Evolutionary conservation across 176 grass and related monocot species (phyloP), one percentile per base, ranked within the genome.

Genomic region (Saccharum spontaneum): DNA sequence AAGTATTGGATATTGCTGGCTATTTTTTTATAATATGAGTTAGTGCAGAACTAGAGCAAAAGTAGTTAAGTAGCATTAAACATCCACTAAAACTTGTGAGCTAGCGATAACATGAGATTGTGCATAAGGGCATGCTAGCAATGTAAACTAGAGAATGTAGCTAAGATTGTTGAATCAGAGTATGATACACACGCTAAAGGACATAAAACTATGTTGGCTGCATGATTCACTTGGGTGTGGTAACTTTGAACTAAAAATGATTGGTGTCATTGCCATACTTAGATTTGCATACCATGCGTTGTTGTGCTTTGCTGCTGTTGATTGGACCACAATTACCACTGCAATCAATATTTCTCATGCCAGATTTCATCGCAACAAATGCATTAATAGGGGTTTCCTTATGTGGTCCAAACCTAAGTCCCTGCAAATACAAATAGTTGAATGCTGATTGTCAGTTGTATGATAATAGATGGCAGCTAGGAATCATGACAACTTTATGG

Each of bases 151-250:
- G 3, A 69, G 8, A 37, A 20, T 69, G 45, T 48, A 48, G 45
- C 45, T 38, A 1, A 69, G 16, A 38, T 20, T 12, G 45, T 48
- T 15, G 45, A 48, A 48, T 48, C 45, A 48, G 13, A 48, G 13
- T 48, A 3, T 4, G 45, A 15, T 48, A 15, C 14, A 48, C 45
- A 48, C 14, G 45, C 45, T 48, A 48, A 48, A 46, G 44, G 44
- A 2, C 44, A 11, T 46, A 34, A 72, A 86, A 54, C 17, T 9
- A 60, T 37, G 12, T 70, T 10, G 3, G 22, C 31, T 66, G 8
- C 30, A 64, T 79, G 3, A 54, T 74, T 86, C 57, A 74, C 77
- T 31, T 75, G 61, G 24, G 45, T 10, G 17, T 84, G 33, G 1
- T 5, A 17, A 63, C 31, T 40, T 62, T 45, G 23, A 48, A n/a